Conservation (phyloP, 2,329 filamentous ascomycete genomes). For the Acephala macrosclerotiorum region DNA sequence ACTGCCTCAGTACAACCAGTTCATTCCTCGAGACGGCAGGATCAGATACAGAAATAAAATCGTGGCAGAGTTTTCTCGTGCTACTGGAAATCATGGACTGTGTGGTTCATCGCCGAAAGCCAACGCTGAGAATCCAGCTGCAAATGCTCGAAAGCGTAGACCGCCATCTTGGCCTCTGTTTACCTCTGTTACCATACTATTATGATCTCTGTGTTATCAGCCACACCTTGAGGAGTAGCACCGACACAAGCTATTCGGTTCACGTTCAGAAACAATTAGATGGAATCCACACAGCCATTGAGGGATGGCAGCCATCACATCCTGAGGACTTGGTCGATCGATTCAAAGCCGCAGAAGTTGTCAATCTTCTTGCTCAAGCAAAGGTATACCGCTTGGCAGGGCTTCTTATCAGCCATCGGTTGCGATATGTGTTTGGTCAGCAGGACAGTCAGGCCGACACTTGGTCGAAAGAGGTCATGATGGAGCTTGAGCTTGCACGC, state of each 20-base stretch:
- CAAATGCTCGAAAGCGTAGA: conserved; percentile 26
- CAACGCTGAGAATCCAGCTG: conserved; percentile 33
- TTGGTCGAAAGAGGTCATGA: conserved; percentile 41
- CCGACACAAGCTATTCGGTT: conserved; percentile 24
- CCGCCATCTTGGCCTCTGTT: conserved; percentile 39
- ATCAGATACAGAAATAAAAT: conserved; percentile 28
- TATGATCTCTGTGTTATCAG: conserved; percentile 42
- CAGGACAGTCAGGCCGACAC: conserved; percentile 37
- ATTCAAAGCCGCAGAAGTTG: conserved; percentile 37
- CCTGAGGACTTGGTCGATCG: conserved; percentile 28
- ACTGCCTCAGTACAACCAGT: conserved; percentile 36
- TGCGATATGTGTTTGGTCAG: conserved; percentile 38
- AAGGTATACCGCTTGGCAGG: conserved; percentile 40
- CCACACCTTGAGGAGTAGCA: conserved; percentile 30
- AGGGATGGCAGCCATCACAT: conserved; percentile 40
- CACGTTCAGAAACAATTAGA: conserved; percentile 35
- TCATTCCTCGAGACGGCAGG: conserved; percentile 28
- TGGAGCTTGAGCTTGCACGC: conserved; percentile 39
- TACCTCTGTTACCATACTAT: conserved; percentile 40
- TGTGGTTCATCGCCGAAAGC: conserved; percentile 38
- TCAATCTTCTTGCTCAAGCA: conserved; percentile 41
- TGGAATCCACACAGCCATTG: conserved; percentile 31
- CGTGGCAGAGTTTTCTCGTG: conserved; percentile 37
- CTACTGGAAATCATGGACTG: conserved; percentile 41
- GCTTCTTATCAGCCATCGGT: conserved; percentile 39